These are phyloP conservation scores for Aspergillus fumigatiaffinis DNA, from an alignment of 2,329 filamentous ascomycete species.

Conservation along the genomic window DNA sequence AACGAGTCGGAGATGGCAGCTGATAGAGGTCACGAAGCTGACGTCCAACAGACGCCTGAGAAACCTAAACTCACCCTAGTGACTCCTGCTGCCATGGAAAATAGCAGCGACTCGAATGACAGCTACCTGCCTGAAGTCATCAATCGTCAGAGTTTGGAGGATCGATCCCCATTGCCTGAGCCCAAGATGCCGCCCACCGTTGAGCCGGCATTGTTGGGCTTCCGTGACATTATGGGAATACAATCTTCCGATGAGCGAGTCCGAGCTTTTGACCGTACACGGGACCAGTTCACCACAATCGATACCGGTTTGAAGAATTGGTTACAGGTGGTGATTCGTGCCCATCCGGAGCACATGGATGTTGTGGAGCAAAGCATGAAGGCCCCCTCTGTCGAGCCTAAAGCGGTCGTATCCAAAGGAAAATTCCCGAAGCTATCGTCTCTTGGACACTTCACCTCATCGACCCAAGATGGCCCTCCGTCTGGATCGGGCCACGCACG, in stretches of 20 bases:
- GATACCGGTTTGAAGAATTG: constrained; percentile 70
- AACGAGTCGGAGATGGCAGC: constrained; percentile 9
- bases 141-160: constrained; percentile 7
- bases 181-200: constrained; percentile 14
- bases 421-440: constrained; percentile 42
- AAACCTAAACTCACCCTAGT: constrained; percentile 31
- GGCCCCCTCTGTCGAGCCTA: constrained; percentile 26
- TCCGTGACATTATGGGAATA: constrained; percentile 74
- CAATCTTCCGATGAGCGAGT: constrained; percentile 65
- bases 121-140: constrained; percentile 10
- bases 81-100: constrained; percentile 19
- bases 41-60: constrained; percentile 13
- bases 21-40: constrained; percentile 1
- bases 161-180: constrained; percentile 8
- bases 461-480: constrained; percentile 29
- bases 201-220: constrained; percentile 51
- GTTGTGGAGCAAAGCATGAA: constrained; percentile 36
- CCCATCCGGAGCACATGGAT: constrained; percentile 52
- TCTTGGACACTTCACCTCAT: constrained; percentile 26
- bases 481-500: constrained; percentile 30
- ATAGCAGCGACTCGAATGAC: constrained; percentile 12
- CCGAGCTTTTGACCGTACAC: constrained; percentile 66
- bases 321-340: constrained; percentile 48
- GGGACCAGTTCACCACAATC: constrained; percentile 64
- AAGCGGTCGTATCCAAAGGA: constrained; percentile 27